Conservation (phyloP, 768 basidiomycete genomes). For the Naematelia encephala region DNA sequence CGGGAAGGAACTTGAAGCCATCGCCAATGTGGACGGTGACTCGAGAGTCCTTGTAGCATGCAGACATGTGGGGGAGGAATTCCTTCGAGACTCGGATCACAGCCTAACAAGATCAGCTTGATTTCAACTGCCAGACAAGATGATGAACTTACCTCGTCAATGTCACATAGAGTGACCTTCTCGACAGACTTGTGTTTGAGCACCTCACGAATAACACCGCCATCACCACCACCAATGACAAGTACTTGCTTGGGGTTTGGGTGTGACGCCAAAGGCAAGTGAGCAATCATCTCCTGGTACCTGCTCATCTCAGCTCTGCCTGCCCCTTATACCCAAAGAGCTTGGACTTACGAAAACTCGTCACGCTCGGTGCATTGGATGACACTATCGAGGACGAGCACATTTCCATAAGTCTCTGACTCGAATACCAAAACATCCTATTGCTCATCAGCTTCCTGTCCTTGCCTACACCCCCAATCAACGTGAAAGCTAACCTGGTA, state of each 20-base stretch:
- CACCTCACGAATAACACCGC: conserved; percentile 94
- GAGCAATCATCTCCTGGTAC: conserved; percentile 99
- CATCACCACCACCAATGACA: conserved; percentile 97
- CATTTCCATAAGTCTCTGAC: conserved; percentile 94
- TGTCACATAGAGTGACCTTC: conserved; percentile 91
- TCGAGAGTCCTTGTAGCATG: conserved; percentile 70
- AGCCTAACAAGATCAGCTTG: conserved; percentile 57
- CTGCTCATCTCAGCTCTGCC: conserved; percentile 52
- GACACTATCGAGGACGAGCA: conserved; percentile 88
- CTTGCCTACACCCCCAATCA: neutral
- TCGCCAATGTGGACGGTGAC: conserved; percentile 83
- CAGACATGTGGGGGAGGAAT: conserved; percentile 91
- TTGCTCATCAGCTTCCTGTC: conserved; percentile 6
- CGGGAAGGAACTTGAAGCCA: conserved; percentile 92
- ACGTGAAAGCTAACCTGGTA: conserved; percentile 62
- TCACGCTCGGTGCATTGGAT: conserved; percentile 98
- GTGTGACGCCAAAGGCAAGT: conserved; percentile 91
- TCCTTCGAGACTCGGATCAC: conserved; percentile 91
- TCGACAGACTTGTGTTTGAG: conserved; percentile 89
- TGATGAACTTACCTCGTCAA: conserved; percentile 71
- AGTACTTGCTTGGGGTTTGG: conserved; percentile 94
- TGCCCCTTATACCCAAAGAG: neutral
- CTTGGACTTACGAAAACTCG: conserved; percentile 71
- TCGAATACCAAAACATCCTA: conserved; percentile 92
- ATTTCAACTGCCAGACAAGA: neutral